Base-by-base conservation (phyloP, 805 yeast species). In the Cyberlindnera veronae region DNA sequence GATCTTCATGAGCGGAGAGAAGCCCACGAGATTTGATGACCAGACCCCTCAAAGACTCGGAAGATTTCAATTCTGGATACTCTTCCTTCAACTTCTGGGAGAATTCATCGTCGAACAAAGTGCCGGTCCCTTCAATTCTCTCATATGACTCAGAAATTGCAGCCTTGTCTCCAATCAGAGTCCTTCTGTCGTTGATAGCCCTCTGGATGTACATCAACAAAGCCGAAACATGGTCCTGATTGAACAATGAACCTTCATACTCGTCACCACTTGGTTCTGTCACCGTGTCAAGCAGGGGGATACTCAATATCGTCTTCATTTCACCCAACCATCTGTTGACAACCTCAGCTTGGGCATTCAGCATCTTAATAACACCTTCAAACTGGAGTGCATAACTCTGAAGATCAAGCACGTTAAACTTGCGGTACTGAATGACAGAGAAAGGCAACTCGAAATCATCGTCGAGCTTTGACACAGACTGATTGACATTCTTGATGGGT, bases 221-320 rank as follows among this genome's bases (percentile, higher is more conserved):
- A 0, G 76, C 69, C 29, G 77, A 76, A 0, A 82, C 82, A 42
- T 74, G 69, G 42, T 84, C 95, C 59, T 91, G 98, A 34, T 76
- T 81, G 30, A 77, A 76, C 35, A 91, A 66, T 0, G 95, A 80
- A 5, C 72, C 74, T 11, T 77, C 80, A 60, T 90, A 93, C 53
- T 89, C 97, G 36, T 78, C 84, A 12, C 53, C 58, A 36, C 44
- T 46, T n/a, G 58, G 54, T 29, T 67, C 69, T 1, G 62, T 60
- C 8, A 63, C 65, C n/a, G 62, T 50, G 36, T 78, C 81, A 29
- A 76, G 62, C 6, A 84, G 66, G 0, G 78, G 78, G n/a, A 65
- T 66, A 26, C 64, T 54, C 34, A 85, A 61, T 12, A 77, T 57
- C 3, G 48, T 49, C 5, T 62, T 51, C 38, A 82, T 57, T 13